Percentiles rank a stretch among this genome's conserved stretches.
These are phyloP conservation scores for Melampsora larici-populina DNA, from an alignment of 1,284 basidiomycete genomes.

Conservation along the genomic window DNA sequence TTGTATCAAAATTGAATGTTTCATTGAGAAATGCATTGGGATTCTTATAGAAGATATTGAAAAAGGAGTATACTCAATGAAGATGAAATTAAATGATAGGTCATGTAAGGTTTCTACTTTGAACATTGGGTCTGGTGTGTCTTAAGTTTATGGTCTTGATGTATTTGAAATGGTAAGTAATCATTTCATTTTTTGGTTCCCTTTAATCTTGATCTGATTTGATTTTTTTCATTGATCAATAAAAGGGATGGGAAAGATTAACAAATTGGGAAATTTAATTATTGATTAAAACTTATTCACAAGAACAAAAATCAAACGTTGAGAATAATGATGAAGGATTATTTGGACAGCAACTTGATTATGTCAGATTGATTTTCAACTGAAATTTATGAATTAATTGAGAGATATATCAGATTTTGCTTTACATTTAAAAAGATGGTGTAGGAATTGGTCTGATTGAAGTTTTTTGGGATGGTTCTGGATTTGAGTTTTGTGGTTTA, in stretches of 20 bases:
- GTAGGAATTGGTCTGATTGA: slow-evolving; percentile 38
- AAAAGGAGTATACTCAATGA: too few species aligned
- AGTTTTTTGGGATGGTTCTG: too few species aligned
- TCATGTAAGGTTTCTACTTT: too few species aligned
- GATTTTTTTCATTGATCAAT: too few species aligned
- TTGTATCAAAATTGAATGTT: slow-evolving; percentile 22
- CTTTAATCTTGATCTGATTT: too few species aligned
- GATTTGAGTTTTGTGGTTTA: too few species aligned
- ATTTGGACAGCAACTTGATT: slow-evolving; percentile 10
- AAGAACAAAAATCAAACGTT: background rate
- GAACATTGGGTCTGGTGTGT: background rate
- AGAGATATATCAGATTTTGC: slow-evolving; percentile 9
- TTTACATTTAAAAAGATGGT: slow-evolving; percentile 22
- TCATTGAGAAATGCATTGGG: slow-evolving; percentile 39
- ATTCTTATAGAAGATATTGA: slow-evolving; percentile 25
- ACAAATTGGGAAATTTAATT: slow-evolving; percentile 16
- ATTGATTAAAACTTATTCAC: background rate
- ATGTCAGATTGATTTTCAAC: slow-evolving; percentile 7
- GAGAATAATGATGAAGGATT: background rate
- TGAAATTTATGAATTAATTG: slow-evolving; percentile 12
- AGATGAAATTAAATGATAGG: too few species aligned
- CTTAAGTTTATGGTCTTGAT: slow-evolving; percentile 30
- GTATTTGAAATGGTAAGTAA: slow-evolving; percentile 33
- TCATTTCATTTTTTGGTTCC: too few species aligned
- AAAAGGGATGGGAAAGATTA: slow-evolving; percentile 40